A percentile compares a stretch with the other conserved stretches of the same genome.
Conservation (phyloP, 179 eudicot genomes). For the Patellifolia procumbens region DNA sequence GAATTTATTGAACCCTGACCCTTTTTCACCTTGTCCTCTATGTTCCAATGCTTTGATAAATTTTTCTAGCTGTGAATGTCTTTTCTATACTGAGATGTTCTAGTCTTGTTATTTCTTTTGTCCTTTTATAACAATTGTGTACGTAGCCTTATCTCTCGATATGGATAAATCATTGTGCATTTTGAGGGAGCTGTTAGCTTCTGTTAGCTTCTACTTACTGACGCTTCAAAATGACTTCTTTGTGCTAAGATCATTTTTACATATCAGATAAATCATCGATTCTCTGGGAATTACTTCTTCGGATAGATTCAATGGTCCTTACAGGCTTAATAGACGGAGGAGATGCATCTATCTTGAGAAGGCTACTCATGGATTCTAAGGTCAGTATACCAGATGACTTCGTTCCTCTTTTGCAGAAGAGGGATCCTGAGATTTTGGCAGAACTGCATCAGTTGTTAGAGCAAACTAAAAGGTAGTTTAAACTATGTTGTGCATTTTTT, state of each 20-base stretch:
- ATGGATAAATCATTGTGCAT: background rate
- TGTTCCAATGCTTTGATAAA: background rate
- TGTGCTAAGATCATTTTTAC: background rate
- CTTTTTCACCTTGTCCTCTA: too few relatives aligned
- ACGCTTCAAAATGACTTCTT: background rate
- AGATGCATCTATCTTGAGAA: conserved; percentile 60
- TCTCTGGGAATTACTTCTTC: conserved; percentile 55
- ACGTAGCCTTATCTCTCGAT: too few relatives aligned
- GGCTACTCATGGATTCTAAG: conserved; percentile 41
- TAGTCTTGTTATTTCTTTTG: background rate
- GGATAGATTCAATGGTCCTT: conserved; percentile 68
- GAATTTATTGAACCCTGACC: too few relatives aligned
- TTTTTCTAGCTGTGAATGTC: background rate
- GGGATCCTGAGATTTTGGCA: conserved; percentile 52
- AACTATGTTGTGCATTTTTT: background rate
- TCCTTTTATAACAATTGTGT: background rate
- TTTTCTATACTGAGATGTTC: background rate
- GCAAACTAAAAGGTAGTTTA: conserved; percentile 37
- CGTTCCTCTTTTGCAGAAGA: conserved; percentile 38
- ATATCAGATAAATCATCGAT: conserved; percentile 38
- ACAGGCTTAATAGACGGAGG: conserved; percentile 47
- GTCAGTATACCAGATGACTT: conserved; percentile 43
- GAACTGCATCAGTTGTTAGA: conserved; percentile 43
- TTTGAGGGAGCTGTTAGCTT: background rate
- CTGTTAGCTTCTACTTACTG: background rate